Evolutionary conservation across 129 eudicot species (phyloP).

Genomic region (Oenanthe sinensis): DNA sequence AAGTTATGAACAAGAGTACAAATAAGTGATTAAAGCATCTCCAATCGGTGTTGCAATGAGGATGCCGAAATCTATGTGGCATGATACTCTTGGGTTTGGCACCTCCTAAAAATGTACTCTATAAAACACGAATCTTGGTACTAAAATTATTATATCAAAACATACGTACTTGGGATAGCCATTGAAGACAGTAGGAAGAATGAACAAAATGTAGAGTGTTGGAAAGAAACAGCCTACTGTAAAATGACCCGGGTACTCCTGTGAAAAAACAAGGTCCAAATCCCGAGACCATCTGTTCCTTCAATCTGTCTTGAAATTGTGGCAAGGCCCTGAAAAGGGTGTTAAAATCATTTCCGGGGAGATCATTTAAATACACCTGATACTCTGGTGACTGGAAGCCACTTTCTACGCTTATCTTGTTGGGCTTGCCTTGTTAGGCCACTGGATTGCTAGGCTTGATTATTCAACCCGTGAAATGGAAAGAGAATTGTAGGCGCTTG

Average conservation of each 20-base stretch:
- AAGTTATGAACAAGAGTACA: too few relatives aligned
- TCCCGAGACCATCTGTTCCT: slow-evolving; percentile 17
- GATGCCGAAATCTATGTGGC: too few relatives aligned
- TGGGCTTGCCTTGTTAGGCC: too few relatives aligned
- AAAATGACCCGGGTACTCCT: slow-evolving; percentile 76
- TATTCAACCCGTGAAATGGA: too few relatives aligned
- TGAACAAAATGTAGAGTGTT: slow-evolving; percentile 57
- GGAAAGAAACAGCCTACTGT: slow-evolving; percentile 38
- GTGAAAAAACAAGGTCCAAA: slow-evolving; percentile 37
- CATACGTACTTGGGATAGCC: background rate
- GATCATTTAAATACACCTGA: slow-evolving; percentile 62
- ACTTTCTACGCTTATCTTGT: slow-evolving; percentile 19
- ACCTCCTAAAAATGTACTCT: too few relatives aligned
- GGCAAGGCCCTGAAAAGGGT: slow-evolving; percentile 40
- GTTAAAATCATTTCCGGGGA: slow-evolving; percentile 79
- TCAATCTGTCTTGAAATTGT: slow-evolving; percentile 28
- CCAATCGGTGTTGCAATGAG: too few relatives aligned
- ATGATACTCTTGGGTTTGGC: too few relatives aligned
- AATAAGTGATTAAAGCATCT: too few relatives aligned
- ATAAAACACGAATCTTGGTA: too few relatives aligned
- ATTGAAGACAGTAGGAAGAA: slow-evolving; percentile 32
- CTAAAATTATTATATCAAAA: too few relatives aligned
- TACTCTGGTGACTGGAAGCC: slow-evolving; percentile 39
- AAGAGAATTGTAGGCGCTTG: too few relatives aligned
- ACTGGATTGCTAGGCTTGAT: too few relatives aligned